These are phyloP conservation scores for Tricholoma matsutake DNA, from an alignment of 768 basidiomycete species.

Conservation along the genomic window DNA sequence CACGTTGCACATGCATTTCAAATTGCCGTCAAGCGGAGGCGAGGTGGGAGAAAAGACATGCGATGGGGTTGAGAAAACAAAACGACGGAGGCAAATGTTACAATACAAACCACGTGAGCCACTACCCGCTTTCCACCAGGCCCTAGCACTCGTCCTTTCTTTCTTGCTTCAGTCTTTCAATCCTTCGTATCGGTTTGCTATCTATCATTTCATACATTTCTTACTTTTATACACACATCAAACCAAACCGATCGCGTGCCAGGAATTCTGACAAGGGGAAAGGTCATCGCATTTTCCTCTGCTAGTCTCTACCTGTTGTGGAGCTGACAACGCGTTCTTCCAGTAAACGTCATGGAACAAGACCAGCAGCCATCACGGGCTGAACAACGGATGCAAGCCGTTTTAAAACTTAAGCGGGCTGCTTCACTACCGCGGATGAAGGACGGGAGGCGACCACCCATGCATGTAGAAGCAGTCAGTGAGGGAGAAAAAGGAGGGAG, in stretches of 20 bases:
- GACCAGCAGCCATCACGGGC: constrained; percentile 48
- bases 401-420: constrained; percentile 89
- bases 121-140: neutral
- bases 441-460: constrained; percentile 83
- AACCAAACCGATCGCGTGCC: neutral
- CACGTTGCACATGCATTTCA: too few species aligned
- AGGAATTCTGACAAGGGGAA: constrained; percentile 12
- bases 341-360: constrained; percentile 36
- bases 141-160: constrained; percentile 2
- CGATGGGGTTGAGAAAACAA: too few species aligned
- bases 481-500: constrained; percentile 66
- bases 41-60: too few species aligned
- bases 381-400: constrained; percentile 83
- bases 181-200: neutral
- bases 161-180: neutral
- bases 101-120: constrained; percentile 25
- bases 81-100: too few species aligned
- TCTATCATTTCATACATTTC: neutral
- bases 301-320: constrained; percentile 8
- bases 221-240: constrained; percentile 1
- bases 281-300: constrained; percentile 8
- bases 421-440: constrained; percentile 91
- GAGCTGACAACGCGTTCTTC: constrained; percentile 7
- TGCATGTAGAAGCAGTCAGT: constrained; percentile 80
- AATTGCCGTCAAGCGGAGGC: too few species aligned